phyloP scores from a whole-genome alignment of 352 stramenopile species.

The Phytophthora boehmeriae region DNA sequence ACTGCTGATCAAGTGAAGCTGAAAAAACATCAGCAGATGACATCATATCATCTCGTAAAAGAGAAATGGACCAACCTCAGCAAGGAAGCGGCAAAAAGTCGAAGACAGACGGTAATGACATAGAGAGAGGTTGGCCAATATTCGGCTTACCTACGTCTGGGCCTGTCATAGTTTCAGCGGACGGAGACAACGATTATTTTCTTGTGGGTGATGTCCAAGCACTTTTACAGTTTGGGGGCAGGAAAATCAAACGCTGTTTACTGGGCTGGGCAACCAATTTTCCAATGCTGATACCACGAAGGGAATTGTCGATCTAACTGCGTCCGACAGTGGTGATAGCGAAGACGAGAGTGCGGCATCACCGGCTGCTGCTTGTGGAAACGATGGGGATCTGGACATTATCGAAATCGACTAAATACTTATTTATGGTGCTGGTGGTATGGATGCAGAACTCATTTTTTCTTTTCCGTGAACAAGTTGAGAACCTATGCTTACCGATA shows the following conservation, averaged over 20 bases:
- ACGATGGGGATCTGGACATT: slow-evolving; percentile 30
- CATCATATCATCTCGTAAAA: slow-evolving; percentile 16
- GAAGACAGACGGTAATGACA: slow-evolving; percentile 15
- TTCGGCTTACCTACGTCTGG: slow-evolving; percentile 4
- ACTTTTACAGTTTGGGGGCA: slow-evolving; percentile 30
- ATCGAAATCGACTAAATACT: slow-evolving; percentile 44
- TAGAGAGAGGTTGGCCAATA: not conserved
- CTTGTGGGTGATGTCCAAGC: slow-evolving; percentile 57
- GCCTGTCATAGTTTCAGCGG: slow-evolving; percentile 40
- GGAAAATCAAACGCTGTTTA: not conserved
- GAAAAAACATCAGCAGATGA: slow-evolving; percentile 5
- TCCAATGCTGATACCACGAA: not conserved
- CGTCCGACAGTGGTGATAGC: slow-evolving; percentile 37
- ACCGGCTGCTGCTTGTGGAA: not conserved
- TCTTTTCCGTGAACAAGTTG: slow-evolving; percentile 13
- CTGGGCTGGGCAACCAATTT: not conserved
- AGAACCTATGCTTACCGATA: slow-evolving; percentile 9
- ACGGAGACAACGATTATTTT: slow-evolving; percentile 45
- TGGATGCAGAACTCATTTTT: slow-evolving; percentile 13
- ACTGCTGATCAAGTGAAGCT: slow-evolving; percentile 1
- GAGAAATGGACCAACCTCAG: slow-evolving; percentile 24
- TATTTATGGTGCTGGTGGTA: no score
- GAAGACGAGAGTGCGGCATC: slow-evolving; percentile 6
- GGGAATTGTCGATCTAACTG: slow-evolving; percentile 38
- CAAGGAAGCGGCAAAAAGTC: slow-evolving; percentile 16